Conservation (phyloP, 2,329 filamentous ascomycete species). For the Coniochaeta ligniaria region DNA sequence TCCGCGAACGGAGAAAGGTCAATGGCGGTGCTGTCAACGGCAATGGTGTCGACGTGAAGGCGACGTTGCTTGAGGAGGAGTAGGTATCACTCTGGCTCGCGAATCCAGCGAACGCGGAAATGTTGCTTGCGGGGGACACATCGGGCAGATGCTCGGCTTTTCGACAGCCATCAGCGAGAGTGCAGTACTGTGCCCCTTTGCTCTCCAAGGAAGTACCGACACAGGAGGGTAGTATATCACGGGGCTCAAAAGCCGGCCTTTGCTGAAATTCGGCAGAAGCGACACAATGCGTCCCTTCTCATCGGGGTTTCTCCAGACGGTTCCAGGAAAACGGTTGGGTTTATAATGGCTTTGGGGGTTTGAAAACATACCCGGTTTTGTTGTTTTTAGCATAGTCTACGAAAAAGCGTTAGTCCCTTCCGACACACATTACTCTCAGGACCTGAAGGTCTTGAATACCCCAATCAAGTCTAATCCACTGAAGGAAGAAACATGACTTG, state of each 20-base stretch:
- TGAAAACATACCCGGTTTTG: not conserved
- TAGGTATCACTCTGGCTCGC: slow-evolving; percentile 17
- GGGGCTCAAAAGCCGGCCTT: not conserved
- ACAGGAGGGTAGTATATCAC: not conserved
- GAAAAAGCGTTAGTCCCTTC: not conserved
- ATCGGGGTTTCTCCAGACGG: not conserved
- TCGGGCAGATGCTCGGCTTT: not conserved
- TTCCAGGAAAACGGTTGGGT: not conserved
- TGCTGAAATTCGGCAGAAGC: not conserved
- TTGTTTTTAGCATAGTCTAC: not conserved
- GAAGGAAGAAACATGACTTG: too few species aligned
- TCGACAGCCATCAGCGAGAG: not conserved
- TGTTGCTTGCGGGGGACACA: not conserved
- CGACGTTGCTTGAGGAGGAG: slow-evolving; percentile 45
- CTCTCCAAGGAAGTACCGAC: not conserved
- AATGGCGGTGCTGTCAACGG: slow-evolving; percentile 28
- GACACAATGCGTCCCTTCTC: too few species aligned
- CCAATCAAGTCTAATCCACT: too few species aligned
- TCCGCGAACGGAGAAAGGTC: slow-evolving; percentile 63
- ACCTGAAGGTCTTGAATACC: too few species aligned
- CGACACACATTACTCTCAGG: not conserved
- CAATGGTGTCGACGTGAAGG: slow-evolving; percentile 21
- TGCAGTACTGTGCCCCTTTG: not conserved
- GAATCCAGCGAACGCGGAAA: not conserved
- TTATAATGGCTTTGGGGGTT: not conserved